phyloP scores from a whole-genome alignment of 768 basidiomycete species.

The Fomitopsis pulvina region DNA sequence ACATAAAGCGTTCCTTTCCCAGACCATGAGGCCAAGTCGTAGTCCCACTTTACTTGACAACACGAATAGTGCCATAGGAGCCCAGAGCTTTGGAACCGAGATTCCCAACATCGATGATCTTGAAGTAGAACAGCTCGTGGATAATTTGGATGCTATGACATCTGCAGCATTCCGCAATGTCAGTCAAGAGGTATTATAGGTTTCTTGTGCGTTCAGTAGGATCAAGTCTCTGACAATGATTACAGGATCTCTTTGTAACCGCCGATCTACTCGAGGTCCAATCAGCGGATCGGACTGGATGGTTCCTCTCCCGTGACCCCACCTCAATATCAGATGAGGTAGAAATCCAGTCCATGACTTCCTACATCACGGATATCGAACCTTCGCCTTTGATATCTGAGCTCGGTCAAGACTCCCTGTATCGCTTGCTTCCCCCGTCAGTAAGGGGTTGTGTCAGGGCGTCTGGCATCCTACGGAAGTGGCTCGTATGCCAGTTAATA shows the following conservation, averaged over 20 bases:
- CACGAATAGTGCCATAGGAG: not conserved
- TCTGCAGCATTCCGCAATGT: constrained; percentile 70
- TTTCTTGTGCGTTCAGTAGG: constrained; percentile 8
- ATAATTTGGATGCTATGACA: constrained; percentile 72
- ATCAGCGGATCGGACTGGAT: constrained; percentile 70
- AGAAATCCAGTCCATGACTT: constrained; percentile 78
- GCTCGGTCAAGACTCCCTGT: constrained; percentile 59
- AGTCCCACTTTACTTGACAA: constrained; percentile 2
- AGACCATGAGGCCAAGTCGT: constrained; percentile 51
- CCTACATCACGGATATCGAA: constrained; percentile 64
- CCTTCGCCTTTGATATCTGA: constrained; percentile 70
- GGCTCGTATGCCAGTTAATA: constrained; percentile 66
- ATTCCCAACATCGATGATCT: constrained; percentile 21
- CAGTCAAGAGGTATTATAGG: constrained; percentile 59
- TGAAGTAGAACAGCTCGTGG: constrained; percentile 53
- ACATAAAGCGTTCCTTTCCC: constrained; percentile 39
- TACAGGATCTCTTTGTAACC: constrained; percentile 70
- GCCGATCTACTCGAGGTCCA: constrained; percentile 79
- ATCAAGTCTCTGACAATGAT: constrained; percentile 2
- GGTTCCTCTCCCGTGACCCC: constrained; percentile 63
- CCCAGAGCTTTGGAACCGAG: constrained; percentile 15
- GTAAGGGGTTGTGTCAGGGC: constrained; percentile 74
- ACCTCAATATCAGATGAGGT: constrained; percentile 48
- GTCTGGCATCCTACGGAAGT: constrained; percentile 70
- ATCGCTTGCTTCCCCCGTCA: constrained; percentile 68